These are phyloP conservation scores for Pleurotus salmoneostramineus DNA, from an alignment of 768 basidiomycete genomes.

Conservation along the genomic window DNA sequence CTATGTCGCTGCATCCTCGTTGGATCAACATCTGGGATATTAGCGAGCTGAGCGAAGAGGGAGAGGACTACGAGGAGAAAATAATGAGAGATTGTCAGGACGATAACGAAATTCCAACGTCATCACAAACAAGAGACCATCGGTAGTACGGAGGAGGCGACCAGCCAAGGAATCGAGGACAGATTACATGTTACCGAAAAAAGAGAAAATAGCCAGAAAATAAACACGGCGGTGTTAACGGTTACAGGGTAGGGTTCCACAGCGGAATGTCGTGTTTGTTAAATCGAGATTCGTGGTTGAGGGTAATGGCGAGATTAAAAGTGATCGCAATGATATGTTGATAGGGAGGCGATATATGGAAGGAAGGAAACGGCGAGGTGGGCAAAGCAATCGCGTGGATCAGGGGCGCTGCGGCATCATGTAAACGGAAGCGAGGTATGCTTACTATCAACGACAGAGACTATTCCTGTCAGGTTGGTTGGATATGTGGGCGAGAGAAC, in stretches of 20 bases:
- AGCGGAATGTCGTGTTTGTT: no score
- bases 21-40: constrained; percentile 73
- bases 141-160: neutral
- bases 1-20: constrained; percentile 76
- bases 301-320: no score
- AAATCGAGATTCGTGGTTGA: no score
- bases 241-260: neutral
- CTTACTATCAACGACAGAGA: constrained; percentile 80
- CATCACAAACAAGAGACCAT: no score
- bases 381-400: neutral
- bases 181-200: neutral
- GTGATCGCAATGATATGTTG: no score
- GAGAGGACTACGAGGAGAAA: constrained; percentile 56
- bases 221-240: neutral
- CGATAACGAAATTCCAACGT: no score
- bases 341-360: no score
- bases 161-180: neutral
- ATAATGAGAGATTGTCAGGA: neutral
- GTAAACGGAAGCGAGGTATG: constrained; percentile 7
- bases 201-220: neutral
- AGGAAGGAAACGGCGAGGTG: neutral
- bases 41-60: constrained; percentile 71
- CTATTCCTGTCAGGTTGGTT: constrained; percentile 65
- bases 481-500: constrained; percentile 34
- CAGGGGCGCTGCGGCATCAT: neutral